Percentiles rank a stretch among this genome's conserved stretches.
Evolutionary conservation across 2,329 filamentous ascomycete species (phyloP).

Genomic region (Ophiostoma piceae): DNA sequence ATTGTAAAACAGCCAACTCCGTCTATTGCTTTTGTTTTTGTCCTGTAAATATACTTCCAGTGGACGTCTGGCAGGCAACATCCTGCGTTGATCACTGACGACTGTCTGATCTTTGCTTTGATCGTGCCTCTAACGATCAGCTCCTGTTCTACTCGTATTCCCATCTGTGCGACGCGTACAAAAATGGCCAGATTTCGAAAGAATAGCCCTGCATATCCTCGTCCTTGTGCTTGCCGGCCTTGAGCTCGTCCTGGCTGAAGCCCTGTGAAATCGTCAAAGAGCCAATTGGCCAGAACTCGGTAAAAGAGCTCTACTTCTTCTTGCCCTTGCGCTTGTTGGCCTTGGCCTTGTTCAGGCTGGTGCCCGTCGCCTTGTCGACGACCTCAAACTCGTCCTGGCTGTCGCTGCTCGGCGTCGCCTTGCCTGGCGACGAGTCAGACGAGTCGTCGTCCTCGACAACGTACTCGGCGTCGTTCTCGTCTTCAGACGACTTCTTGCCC

Average conservation of each 20-base stretch:
- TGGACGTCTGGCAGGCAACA: background rate
- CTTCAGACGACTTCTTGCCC: slow-evolving; percentile 34
- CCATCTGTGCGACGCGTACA: too few relatives aligned
- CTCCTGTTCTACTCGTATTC: background rate
- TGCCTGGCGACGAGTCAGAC: slow-evolving; percentile 46
- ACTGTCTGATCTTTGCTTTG: background rate
- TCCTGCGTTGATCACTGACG: background rate
- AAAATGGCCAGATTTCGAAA: too few relatives aligned
- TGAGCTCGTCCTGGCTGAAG: too few relatives aligned
- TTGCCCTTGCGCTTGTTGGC: slow-evolving; percentile 51
- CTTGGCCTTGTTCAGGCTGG: slow-evolving; percentile 35
- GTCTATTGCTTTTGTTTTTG: slow-evolving; percentile 6
- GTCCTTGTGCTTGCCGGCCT: too few relatives aligned
- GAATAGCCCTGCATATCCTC: too few relatives aligned
- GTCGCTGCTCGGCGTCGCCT: slow-evolving; percentile 52
- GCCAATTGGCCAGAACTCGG: background rate
- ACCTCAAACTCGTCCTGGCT: slow-evolving; percentile 59
- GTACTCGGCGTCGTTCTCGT: slow-evolving; percentile 34
- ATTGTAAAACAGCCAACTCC: slow-evolving; percentile 5
- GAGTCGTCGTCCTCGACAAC: slow-evolving; percentile 32
- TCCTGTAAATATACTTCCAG: background rate
- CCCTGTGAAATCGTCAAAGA: background rate
- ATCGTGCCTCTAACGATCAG: too few relatives aligned
- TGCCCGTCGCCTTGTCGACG: slow-evolving; percentile 51
- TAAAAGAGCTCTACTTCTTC: slow-evolving; percentile 43